Evolutionary conservation across 768 basidiomycete species (phyloP), one percentile per base, ranked within the genome.

Genomic region (Scleroderma bovista): DNA sequence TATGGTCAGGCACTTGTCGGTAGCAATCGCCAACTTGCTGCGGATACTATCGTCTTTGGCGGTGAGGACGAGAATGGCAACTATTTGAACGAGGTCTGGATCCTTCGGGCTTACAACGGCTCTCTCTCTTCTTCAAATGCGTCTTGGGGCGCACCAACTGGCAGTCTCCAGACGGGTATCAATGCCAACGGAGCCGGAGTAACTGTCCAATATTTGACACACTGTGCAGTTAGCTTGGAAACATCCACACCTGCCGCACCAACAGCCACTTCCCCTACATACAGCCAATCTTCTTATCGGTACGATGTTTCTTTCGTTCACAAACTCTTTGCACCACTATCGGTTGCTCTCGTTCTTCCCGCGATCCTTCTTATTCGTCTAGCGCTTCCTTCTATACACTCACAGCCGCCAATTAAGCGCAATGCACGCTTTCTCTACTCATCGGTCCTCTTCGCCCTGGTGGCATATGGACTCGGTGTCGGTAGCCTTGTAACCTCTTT

Each of bases 21-120:
- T 8, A 55, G 57, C 7, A 66, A 74, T 34, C 73, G 78, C 20
- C 62, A 58, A 20, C 57, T 57, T 17, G 78, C 76, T 17, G 73
- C 86, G 22, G 89, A 92, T 60, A 84, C 80, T 16, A 75, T 92
- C 40, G 79, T 91, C 10, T 92, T 88, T 55, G 89, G 89, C 31
- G 89, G 89, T 36, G 76, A 77, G 56, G 86, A 88, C 61, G 70
- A 72, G 39, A 62, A 69, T 48, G 88, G 88, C 13, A 78, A 71
- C 22, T 83, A 86, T 60, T 72, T 89, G 3, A 76, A 80, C 36
- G 89, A 92, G 49, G 60, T 92, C 11, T 92, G 89, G 89, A 63
- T 92, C 8, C 72, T 92, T 52, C 73, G 89, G 47, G 78, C 86
- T 4, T 91, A 90, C 64, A 73, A 75, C 52, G 83, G 74, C n/a